These are phyloP conservation scores for Penicillium coprophilum DNA, from an alignment of 495 filamentous ascomycete genomes.

Conservation along the genomic window DNA sequence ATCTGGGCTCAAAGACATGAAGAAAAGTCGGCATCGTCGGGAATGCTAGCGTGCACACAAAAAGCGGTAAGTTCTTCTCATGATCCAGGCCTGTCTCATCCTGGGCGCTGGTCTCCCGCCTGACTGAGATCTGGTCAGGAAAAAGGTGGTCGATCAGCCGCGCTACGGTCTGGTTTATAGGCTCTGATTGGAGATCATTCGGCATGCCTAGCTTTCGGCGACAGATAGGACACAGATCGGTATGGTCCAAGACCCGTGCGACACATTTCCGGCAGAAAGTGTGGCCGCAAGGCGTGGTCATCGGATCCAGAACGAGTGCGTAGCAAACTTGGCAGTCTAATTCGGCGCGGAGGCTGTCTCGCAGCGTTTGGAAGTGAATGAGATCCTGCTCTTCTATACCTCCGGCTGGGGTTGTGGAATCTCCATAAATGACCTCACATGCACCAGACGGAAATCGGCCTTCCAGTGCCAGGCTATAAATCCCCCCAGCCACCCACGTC, in stretches of 20 bases:
- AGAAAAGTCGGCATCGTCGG: slow-evolving; percentile 82
- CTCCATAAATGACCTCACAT: slow-evolving; percentile 55
- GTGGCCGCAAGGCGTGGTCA: slow-evolving; percentile 84
- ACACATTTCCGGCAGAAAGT: slow-evolving; percentile 84
- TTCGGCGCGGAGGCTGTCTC: slow-evolving; percentile 61
- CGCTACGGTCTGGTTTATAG: slow-evolving; percentile 61
- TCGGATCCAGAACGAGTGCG: slow-evolving; percentile 70
- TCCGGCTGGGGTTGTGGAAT: slow-evolving; percentile 30
- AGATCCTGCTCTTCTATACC: slow-evolving; percentile 45
- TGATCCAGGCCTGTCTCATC: slow-evolving; percentile 48
- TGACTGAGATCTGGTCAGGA: slow-evolving; percentile 60
- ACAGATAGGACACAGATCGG: slow-evolving; percentile 75
- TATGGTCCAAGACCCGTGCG: slow-evolving; percentile 69
- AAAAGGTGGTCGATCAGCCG: slow-evolving; percentile 63
- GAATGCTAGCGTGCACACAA: slow-evolving; percentile 78
- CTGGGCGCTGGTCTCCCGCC: slow-evolving; percentile 53
- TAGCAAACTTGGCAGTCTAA: slow-evolving; percentile 90
- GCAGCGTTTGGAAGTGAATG: slow-evolving; percentile 53
- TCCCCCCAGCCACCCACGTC: slow-evolving; percentile 26
- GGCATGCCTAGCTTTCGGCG: slow-evolving; percentile 64
- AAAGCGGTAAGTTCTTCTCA: slow-evolving; percentile 67
- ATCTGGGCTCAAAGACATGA: slow-evolving; percentile 88
- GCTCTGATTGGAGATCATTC: slow-evolving; percentile 51
- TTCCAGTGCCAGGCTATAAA: slow-evolving; percentile 32
- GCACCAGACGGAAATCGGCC: slow-evolving; percentile 36